Percentiles rank a stretch among this genome's conserved stretches.
Evolutionary conservation across 371 early-diverging fungal species (phyloP).

Genomic region (Rhizopus delemar): DNA sequence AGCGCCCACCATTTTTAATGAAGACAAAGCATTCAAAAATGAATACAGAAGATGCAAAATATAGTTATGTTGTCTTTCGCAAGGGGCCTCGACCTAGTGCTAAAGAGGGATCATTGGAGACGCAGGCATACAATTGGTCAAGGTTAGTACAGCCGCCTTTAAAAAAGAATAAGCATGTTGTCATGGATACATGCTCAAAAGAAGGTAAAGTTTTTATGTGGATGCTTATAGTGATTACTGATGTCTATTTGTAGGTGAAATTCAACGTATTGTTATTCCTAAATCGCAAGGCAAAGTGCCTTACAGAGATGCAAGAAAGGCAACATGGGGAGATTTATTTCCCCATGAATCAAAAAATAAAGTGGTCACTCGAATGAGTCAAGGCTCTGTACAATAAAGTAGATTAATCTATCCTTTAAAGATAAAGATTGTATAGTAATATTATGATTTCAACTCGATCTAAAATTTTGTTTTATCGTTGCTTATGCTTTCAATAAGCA

Average conservation of each 20-base stretch:
- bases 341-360: constrained; percentile 74
- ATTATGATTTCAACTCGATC: background rate
- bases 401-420: background rate
- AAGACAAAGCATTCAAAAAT: constrained; percentile 69
- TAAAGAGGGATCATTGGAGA: constrained; percentile 28
- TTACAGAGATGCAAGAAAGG: constrained; percentile 78
- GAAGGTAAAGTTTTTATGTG: constrained; percentile 38
- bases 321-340: constrained; percentile 81
- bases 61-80: constrained; percentile 78
- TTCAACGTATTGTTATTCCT: constrained; percentile 74
- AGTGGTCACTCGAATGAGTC: constrained; percentile 31
- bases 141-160: constrained; percentile 72
- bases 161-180: constrained; percentile 77
- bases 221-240: background rate
- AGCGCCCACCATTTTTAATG: constrained; percentile 74
- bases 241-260: constrained; percentile 30
- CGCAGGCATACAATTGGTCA: constrained; percentile 68
- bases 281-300: constrained; percentile 75
- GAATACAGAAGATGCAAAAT: constrained; percentile 78
- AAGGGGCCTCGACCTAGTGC: constrained; percentile 55
- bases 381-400: constrained; percentile 8
- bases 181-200: constrained; percentile 68
- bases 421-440: background rate
- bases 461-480: too few species aligned
- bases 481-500: too few species aligned